phyloP scores from a whole-genome alignment of 495 filamentous ascomycete genomes.

The Mytilinidion resinicola region DNA sequence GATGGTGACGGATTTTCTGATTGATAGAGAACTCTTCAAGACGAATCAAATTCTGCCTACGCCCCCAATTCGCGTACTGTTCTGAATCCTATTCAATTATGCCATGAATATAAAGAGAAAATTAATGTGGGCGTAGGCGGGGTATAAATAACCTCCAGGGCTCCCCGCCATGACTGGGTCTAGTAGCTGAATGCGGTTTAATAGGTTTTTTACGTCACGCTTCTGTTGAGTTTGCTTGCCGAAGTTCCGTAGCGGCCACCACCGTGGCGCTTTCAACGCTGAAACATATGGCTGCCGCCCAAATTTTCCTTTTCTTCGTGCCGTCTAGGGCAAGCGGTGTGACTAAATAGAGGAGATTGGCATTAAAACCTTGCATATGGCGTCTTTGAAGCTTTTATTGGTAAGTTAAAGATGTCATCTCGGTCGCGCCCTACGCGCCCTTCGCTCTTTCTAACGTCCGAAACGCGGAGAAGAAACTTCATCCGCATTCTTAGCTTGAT shows the following conservation, averaged over 20 bases:
- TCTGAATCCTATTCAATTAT: not conserved
- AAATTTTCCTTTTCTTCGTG: not conserved
- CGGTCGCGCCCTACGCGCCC: too few species aligned
- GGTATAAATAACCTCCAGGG: not conserved
- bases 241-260: not conserved
- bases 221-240: not conserved
- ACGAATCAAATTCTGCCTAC: not conserved
- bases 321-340: not conserved
- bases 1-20: too few species aligned
- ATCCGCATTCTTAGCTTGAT: too few species aligned
- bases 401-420: too few species aligned
- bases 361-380: too few species aligned
- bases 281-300: not conserved
- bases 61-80: not conserved
- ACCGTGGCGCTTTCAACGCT: not conserved
- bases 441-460: too few species aligned
- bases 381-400: too few species aligned
- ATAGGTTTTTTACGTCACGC: constrained; percentile 1
- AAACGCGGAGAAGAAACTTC: too few species aligned
- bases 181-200: not conserved
- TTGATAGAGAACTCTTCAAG: too few species aligned
- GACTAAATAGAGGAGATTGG: not conserved
- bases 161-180: not conserved
- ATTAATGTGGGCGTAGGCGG: not conserved
- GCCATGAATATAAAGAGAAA: not conserved